A percentile compares a stretch with the other conserved stretches of the same genome.
Conservation (phyloP, 257 asterid species). For the Gynochthodes officinalis region DNA sequence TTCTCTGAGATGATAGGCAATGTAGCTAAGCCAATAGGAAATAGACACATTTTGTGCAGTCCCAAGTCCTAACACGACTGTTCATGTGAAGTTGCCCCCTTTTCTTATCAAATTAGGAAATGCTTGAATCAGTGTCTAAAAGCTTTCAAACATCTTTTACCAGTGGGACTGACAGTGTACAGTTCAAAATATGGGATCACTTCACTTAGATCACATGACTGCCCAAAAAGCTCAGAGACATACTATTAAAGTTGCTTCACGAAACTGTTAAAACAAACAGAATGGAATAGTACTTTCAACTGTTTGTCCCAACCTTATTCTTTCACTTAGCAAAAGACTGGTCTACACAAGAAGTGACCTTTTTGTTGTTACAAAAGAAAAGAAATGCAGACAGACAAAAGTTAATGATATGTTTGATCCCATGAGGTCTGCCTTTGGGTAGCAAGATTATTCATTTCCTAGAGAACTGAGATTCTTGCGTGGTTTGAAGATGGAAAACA, state of each 20-base stretch:
- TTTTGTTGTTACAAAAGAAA: conserved; percentile 14
- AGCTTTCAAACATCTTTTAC: conserved; percentile 18
- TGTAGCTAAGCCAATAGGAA: neutral
- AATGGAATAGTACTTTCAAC: conserved; percentile 2
- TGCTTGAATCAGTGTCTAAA: conserved; percentile 16
- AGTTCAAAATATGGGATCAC: conserved; percentile 19
- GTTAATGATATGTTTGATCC: conserved; percentile 41
- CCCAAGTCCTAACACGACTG: conserved; percentile 2
- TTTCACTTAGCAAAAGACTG: neutral
- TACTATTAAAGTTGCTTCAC: conserved; percentile 4
- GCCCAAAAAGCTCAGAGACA: conserved; percentile 14
- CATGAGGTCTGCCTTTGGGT: conserved; percentile 63
- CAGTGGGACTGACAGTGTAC: conserved; percentile 12
- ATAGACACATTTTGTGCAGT: neutral
- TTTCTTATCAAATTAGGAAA: conserved; percentile 4
- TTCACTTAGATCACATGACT: conserved; percentile 2
- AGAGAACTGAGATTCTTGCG: conserved; percentile 23
- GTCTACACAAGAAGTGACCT: neutral
- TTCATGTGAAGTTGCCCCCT: conserved; percentile 4
- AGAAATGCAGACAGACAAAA: conserved; percentile 14
- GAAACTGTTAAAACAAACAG: neutral
- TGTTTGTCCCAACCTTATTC: neutral
- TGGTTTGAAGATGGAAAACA: conserved; percentile 1
- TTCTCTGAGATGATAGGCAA: neutral
- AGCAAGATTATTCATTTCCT: conserved; percentile 23